Evolutionary conservation across 495 filamentous ascomycete genomes (phyloP), one percentile per base, ranked within the genome.

Genomic region (Trypethelium eluteriae): DNA sequence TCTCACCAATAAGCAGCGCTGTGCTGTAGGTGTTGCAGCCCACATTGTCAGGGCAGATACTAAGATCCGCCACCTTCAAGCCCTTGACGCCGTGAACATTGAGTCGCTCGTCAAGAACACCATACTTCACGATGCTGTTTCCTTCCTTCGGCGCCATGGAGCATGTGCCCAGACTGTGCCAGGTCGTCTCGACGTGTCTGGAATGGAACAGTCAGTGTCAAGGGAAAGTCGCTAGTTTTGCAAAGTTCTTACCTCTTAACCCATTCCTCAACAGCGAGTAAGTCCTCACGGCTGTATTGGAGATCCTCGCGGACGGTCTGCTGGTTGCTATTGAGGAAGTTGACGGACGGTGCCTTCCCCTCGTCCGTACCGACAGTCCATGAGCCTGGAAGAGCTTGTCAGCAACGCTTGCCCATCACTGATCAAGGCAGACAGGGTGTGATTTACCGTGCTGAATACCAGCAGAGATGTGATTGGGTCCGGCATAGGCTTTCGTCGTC

Each of bases 1-100:
- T 94, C 79, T 94, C 89, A n/a, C 89, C 90, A 64, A 94, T 92
- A 6, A 91, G 79, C 11, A 93, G 82, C 35, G 90, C 89, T 14
- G 88, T 92, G 56, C 84, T 84, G 72, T 86, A 86, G 69, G 88
- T 91, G 75, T 91, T 91, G 79, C 87, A 90, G 39, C 89, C 88
- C 34, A 93, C 87, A 68, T 94, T 94, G 73, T 91, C 89, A 1
- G 90, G 89, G 73, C 87, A 91, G 75, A 93, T 91, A 35, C 83
- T 87, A 62, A 93, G 78, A 76, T 93, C 90, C 14, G 89, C 88
- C 50, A 91, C 88, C 81, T 93, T 93, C 62, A 94, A 84, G 16
- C 87, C 86, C 77, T 90, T 83, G 39, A 91, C 88, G 64, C 89
- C 90, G 71, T 92, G 85, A 49, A 93, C 89, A 69, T 91, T 93